These are phyloP conservation scores for Paspalum notatum DNA, from an alignment of 176 grass and related monocot genomes.

Conservation along the genomic window DNA sequence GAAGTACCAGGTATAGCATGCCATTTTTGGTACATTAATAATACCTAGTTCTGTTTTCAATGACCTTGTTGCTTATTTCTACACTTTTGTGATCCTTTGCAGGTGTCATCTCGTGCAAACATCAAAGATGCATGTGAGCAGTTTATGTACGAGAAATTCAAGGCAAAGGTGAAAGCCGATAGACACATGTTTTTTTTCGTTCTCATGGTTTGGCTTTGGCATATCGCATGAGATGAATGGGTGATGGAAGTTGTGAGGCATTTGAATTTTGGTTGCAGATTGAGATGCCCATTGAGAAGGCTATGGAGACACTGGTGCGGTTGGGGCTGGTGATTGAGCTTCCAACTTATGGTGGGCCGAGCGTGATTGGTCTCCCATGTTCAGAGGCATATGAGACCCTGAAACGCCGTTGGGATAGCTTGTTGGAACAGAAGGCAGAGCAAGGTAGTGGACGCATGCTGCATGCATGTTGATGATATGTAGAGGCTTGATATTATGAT, in stretches of 20 bases:
- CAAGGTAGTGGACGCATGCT: conserved; percentile 33
- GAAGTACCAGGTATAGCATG: conserved; percentile 65
- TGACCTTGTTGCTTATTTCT: neutral
- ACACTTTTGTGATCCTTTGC: neutral
- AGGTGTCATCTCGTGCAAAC: conserved; percentile 65
- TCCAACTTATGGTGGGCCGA: conserved; percentile 30
- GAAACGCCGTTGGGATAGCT: conserved; percentile 63
- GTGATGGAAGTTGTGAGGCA: neutral
- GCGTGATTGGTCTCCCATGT: conserved; percentile 58
- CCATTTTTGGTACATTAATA: neutral
- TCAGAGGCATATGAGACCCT: conserved; percentile 67
- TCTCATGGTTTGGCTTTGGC: neutral
- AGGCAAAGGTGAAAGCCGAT: conserved; percentile 57
- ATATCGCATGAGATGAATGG: neutral
- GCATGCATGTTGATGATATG: neutral
- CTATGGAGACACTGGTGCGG: conserved; percentile 73
- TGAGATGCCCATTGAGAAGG: conserved; percentile 95
- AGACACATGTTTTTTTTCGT: neutral
- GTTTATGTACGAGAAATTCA: conserved; percentile 84
- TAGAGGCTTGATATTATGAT: neutral
- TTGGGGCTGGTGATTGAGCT: conserved; percentile 73
- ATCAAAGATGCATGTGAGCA: conserved; percentile 66
- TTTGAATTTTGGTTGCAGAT: conserved; percentile 49
- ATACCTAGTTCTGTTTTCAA: neutral
- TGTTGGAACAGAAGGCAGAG: conserved; percentile 56